phyloP scores from a whole-genome alignment of 139 green algal genomes.

The Chlamydomonas incerta region DNA sequence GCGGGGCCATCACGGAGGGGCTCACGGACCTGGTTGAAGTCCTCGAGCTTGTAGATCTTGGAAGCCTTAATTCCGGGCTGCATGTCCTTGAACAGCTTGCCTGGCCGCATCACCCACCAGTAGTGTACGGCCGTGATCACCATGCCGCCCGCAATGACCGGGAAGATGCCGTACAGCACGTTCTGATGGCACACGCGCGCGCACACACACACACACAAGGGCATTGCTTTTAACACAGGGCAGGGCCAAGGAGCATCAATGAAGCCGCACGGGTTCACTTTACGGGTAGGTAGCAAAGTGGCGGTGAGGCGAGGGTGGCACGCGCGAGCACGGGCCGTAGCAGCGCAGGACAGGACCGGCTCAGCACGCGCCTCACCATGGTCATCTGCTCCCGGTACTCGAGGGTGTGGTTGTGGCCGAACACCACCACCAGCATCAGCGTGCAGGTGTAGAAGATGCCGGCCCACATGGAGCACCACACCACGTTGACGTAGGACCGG shows the following conservation, averaged over 20 bases:
- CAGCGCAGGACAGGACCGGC: too few species aligned
- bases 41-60: conserved; percentile 45
- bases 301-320: too few species aligned
- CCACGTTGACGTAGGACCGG: background rate
- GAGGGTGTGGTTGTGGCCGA: background rate
- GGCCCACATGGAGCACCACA: conserved; percentile 29
- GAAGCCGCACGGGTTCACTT: too few species aligned
- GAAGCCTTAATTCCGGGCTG: background rate
- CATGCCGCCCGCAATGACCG: conserved; percentile 25
- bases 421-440: background rate
- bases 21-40: conserved; percentile 30
- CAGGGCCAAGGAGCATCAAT: too few species aligned
- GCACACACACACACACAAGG: too few species aligned
- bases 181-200: too few species aligned
- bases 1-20: too few species aligned
- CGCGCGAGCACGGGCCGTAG: too few species aligned
- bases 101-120: conserved; percentile 1
- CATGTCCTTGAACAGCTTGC: conserved; percentile 1
- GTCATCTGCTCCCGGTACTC: background rate
- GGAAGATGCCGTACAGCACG: conserved; percentile 50
- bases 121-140: background rate
- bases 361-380: background rate
- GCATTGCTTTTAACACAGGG: too few species aligned
- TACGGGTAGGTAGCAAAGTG: too few species aligned
- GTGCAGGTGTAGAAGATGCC: conserved; percentile 18